A percentile compares a stretch with the other conserved stretches of the same genome.
These are phyloP conservation scores for Cyclostephanos tholiformis DNA, from an alignment of 108 stramenopile species.

Conservation along the genomic window DNA sequence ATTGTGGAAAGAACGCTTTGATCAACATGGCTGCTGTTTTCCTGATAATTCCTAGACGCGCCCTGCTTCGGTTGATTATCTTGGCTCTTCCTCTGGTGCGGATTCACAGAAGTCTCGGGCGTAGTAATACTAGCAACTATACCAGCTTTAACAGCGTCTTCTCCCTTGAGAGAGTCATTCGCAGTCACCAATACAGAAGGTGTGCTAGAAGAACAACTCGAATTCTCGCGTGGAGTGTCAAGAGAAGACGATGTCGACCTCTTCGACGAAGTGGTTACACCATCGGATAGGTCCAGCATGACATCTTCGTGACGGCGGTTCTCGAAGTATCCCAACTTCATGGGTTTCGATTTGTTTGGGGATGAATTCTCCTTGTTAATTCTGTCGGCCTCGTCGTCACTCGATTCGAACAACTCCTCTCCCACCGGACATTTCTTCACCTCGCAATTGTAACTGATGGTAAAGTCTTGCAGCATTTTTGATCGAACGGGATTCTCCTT, in stretches of 20 bases:
- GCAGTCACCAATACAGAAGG: neutral
- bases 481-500: neutral
- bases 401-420: constrained; percentile 25
- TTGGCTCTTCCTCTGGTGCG: constrained; percentile 14
- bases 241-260: neutral
- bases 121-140: neutral
- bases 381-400: constrained; percentile 25
- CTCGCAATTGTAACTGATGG: constrained; percentile 40
- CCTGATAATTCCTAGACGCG: neutral
- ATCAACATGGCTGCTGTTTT: neutral
- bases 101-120: neutral
- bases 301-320: neutral
- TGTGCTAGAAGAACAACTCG: neutral
- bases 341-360: neutral
- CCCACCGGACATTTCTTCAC: constrained; percentile 22
- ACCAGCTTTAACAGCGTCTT: neutral
- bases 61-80: neutral
- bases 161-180: neutral
- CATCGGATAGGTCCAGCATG: neutral
- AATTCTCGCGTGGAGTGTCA: constrained; percentile 4
- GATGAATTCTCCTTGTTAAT: neutral
- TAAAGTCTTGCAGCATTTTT: constrained; percentile 16
- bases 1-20: neutral
- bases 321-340: constrained; percentile 3
- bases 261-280: neutral